Percentiles rank a stretch among this genome's conserved stretches.
Conservation (phyloP, 192 early-diverging fungal genomes). For the Funneliformis geosporum region DNA sequence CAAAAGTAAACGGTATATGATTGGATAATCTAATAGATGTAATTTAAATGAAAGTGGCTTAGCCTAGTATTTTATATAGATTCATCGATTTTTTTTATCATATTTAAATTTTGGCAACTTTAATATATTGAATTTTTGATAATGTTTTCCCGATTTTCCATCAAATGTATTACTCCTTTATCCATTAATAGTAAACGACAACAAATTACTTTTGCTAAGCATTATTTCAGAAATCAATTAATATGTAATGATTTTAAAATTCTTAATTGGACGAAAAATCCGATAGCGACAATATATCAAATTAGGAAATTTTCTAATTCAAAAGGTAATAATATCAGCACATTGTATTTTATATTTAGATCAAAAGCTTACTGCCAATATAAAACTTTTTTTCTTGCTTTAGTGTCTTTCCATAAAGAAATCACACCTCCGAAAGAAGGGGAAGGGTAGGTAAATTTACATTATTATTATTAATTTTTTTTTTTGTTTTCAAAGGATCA, state of each 20-base stretch:
- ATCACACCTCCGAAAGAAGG: constrained; percentile 13
- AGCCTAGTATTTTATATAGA: too few relatives aligned
- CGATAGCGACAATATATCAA: neutral
- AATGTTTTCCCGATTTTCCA: neutral
- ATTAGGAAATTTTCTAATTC: neutral
- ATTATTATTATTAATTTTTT: neutral
- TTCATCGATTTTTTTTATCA: neutral
- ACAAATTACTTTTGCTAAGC: neutral
- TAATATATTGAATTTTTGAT: neutral
- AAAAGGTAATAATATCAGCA: neutral
- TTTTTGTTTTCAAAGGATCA: neutral
- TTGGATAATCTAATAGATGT: neutral
- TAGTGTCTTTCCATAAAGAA: constrained; percentile 19
- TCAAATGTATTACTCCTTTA: neutral
- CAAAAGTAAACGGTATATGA: neutral
- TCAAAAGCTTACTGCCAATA: neutral
- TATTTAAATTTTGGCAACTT: neutral
- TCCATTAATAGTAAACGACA: neutral
- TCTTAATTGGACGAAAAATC: neutral
- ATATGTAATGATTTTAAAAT: neutral
- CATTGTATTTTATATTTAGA: neutral
- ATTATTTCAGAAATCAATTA: neutral
- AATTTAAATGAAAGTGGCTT: neutral
- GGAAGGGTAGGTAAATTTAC: constrained; percentile 19
- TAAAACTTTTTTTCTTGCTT: neutral